phyloP scores from a whole-genome alignment of 1,284 basidiomycete species.

The Mrakiaceae sp. region DNA sequence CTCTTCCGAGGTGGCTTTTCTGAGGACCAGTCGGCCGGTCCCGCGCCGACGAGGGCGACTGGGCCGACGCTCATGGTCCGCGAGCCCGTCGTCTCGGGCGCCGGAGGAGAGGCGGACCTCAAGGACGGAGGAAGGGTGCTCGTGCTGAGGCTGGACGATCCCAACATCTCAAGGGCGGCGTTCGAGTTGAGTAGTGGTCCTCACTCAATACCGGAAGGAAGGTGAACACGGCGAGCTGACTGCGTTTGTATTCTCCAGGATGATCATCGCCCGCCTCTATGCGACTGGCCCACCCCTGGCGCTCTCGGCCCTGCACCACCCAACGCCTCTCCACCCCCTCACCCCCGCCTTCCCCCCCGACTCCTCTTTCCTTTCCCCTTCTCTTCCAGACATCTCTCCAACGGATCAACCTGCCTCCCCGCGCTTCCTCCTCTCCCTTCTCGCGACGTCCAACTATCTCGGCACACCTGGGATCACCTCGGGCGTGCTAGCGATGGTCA shows the following conservation, averaged over 20 bases:
- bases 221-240: neutral
- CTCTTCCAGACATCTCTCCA: conserved; percentile 43
- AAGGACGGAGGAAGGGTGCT: conserved; percentile 1
- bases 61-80: neutral
- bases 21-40: conserved; percentile 29
- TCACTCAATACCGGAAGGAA: neutral
- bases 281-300: conserved; percentile 68
- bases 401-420: conserved; percentile 60
- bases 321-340: conserved; percentile 55
- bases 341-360: conserved; percentile 50
- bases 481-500: conserved; percentile 58
- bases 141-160: conserved; percentile 60
- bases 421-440: conserved; percentile 68
- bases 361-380: conserved; percentile 42
- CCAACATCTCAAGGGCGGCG: conserved; percentile 66
- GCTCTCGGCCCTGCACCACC: conserved; percentile 53
- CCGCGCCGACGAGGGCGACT: no score
- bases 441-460: conserved; percentile 76
- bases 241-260: conserved; percentile 38
- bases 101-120: neutral
- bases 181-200: conserved; percentile 37
- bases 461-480: conserved; percentile 66
- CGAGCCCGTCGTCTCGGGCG: conserved; percentile 37
- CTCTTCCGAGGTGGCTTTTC: conserved; percentile 72
- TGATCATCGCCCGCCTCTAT: conserved; percentile 71